Base-by-base conservation (phyloP, 768 basidiomycete species). In the Vararia minispora region DNA sequence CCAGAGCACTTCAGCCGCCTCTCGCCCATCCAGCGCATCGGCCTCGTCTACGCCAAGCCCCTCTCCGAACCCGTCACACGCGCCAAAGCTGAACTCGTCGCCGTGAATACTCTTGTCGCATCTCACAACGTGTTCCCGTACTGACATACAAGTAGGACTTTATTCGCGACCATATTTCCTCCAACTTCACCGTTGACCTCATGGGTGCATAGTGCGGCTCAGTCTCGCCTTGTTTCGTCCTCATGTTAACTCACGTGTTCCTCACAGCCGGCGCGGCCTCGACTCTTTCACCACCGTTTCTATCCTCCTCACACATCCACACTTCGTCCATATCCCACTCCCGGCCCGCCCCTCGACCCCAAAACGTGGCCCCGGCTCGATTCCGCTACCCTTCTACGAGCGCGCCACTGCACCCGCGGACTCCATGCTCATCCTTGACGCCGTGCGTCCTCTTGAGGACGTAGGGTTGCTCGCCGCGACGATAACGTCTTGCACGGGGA, bases 181-280 rank as follows among this genome's bases (percentile, higher is more conserved):
- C 62, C 14, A 67, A 64, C 31, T 74, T 67, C 44, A 70, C 75
- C 41, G 44, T 72, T 13, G 49, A 65, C 22, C 48, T 75, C n/a
- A 63, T 63, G 0, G 78, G 76, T 8, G 63, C 62, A 56, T 74
- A 77, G 79, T 81, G 50, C 52, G 79, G 56, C 11, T 25, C 27
- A 27, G 22, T 35, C 20, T 25, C 17, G 24, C 8, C 2, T 21
- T 28, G 9, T 24, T 24, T 13, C 8, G n/a, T 40, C 6, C n/a
- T 16, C 27, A 20, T 13, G 21, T 16, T 31, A 14, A 9, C 20
- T 28, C 26, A 41, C 26, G 28, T 13, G 25, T 45, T 6, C 42
- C 30, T 34, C 23, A 22, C 39, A 75, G 78, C 45, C 73, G 78
- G 13, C 70, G 78, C 27, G 66, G 65, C 18, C 28, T 41, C 13